phyloP scores from a whole-genome alignment of 2,329 filamentous ascomycete genomes.

The Exserohilum rostratum region DNA sequence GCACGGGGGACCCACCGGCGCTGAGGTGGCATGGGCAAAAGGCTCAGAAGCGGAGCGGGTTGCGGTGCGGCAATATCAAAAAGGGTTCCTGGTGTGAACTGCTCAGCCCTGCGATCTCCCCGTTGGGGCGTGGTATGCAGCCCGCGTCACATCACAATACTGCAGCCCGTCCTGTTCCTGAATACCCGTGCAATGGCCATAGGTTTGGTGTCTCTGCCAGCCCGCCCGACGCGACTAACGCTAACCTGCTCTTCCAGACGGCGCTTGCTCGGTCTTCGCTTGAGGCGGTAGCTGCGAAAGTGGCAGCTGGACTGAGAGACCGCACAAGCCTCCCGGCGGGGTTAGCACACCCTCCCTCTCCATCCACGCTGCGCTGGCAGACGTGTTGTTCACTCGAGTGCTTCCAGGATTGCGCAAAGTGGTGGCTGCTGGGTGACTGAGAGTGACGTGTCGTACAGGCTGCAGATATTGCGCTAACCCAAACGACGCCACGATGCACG shows the following conservation, averaged over 20 bases:
- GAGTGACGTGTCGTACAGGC: slow-evolving; percentile 32
- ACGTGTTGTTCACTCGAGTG: slow-evolving; percentile 34
- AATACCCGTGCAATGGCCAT: slow-evolving; percentile 34
- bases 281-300: slow-evolving; percentile 15
- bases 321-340: slow-evolving; percentile 25
- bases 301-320: slow-evolving; percentile 13
- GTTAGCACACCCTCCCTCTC: slow-evolving; percentile 25
- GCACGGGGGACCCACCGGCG: slow-evolving; percentile 22
- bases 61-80: slow-evolving; percentile 22
- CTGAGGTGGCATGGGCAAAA: slow-evolving; percentile 12
- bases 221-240: slow-evolving; percentile 13
- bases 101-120: slow-evolving; percentile 37
- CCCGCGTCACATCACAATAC: slow-evolving; percentile 35
- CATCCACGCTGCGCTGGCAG: slow-evolving; percentile 33
- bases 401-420: slow-evolving; percentile 19
- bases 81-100: slow-evolving; percentile 34
- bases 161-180: slow-evolving; percentile 30
- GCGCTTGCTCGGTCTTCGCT: slow-evolving; percentile 23
- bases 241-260: slow-evolving; percentile 17
- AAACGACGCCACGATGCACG: slow-evolving; percentile 16
- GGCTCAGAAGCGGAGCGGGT: slow-evolving; percentile 18
- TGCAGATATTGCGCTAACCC: slow-evolving; percentile 24
- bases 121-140: slow-evolving; percentile 31
- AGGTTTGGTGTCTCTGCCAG: slow-evolving; percentile 26
- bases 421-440: slow-evolving; percentile 25